phyloP scores from a whole-genome alignment of 192 early-diverging fungal species.

The Chytriomyces sp. region DNA sequence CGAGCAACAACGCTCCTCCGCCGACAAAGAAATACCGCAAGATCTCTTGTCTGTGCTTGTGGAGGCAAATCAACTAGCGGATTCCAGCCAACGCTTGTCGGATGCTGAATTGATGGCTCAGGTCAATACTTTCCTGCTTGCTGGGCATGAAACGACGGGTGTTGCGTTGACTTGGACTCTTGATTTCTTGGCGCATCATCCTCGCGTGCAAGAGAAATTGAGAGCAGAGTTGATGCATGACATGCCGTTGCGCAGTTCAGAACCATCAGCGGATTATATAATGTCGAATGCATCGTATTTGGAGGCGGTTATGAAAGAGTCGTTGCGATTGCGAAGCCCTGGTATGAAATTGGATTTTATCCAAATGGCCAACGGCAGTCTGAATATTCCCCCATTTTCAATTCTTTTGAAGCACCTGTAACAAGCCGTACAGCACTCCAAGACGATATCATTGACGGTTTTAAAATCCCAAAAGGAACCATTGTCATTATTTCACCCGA shows the following conservation, averaged over 20 bases:
- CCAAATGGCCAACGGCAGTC: not conserved
- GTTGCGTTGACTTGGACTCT: slow-evolving; percentile 20
- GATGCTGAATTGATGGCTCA: slow-evolving; percentile 28
- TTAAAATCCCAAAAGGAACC: slow-evolving; percentile 30
- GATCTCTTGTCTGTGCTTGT: not conserved
- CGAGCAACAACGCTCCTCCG: not conserved
- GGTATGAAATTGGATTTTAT: slow-evolving; percentile 3
- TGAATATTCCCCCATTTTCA: no score
- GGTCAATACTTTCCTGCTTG: slow-evolving; percentile 19
- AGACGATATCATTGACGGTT: slow-evolving; percentile 24
- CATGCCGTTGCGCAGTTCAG: not conserved
- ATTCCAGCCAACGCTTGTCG: not conserved
- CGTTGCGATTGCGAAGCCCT: slow-evolving; percentile 19
- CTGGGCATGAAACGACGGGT: slow-evolving; percentile 25
- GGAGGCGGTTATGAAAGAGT: slow-evolving; percentile 32
- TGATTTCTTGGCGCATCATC: slow-evolving; percentile 18
- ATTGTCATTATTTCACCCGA: slow-evolving; percentile 9
- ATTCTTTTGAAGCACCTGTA: slow-evolving; percentile 9
- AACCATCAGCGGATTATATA: slow-evolving; percentile 15
- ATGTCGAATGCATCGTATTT: slow-evolving; percentile 20
- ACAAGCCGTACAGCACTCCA: not conserved
- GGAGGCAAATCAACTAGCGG: slow-evolving; percentile 6
- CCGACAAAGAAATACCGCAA: not conserved
- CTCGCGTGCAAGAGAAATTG: slow-evolving; percentile 5
- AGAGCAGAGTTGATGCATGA: not conserved